phyloP scores from a whole-genome alignment of 768 basidiomycete genomes.

The Auriculariales sp. region DNA sequence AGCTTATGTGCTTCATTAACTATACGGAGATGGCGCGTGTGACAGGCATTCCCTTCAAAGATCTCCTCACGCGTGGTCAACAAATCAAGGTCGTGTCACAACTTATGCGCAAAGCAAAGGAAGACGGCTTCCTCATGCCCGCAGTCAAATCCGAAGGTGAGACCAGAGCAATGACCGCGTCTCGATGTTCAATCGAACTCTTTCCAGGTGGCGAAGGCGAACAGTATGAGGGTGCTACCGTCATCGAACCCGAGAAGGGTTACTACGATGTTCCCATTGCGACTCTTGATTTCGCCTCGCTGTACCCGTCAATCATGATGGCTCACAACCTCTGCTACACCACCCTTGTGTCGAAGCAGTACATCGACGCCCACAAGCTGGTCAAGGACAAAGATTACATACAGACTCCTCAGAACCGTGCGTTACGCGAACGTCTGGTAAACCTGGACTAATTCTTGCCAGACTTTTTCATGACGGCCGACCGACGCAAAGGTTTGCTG shows the following conservation, averaged over 20 bases:
- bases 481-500: constrained; percentile 71
- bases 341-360: constrained; percentile 70
- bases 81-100: constrained; percentile 98
- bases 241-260: constrained; percentile 92
- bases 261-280: constrained; percentile 96
- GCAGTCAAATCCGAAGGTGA: constrained; percentile 72
- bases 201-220: no score
- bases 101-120: constrained; percentile 85
- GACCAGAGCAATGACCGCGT: no score
- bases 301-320: constrained; percentile 99
- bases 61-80: constrained; percentile 82
- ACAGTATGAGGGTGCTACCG: constrained; percentile 97
- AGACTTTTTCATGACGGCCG: constrained; percentile 76
- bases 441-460: constrained; percentile 1
- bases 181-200: no score
- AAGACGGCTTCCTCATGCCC: constrained; percentile 83
- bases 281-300: constrained; percentile 93
- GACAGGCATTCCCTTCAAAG: constrained; percentile 99
- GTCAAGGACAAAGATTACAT: constrained; percentile 83
- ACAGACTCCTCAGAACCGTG: constrained; percentile 91
- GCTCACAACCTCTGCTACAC: constrained; percentile 99
- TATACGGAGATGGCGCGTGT: constrained; percentile 99
- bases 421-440: no score
- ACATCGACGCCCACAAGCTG: constrained; percentile 63
- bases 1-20: constrained; percentile 98